Percentiles rank a stretch among this genome's conserved stretches.
Evolutionary conservation across 2,329 filamentous ascomycete genomes (phyloP).

Genomic region (Gyromitra esculenta): DNA sequence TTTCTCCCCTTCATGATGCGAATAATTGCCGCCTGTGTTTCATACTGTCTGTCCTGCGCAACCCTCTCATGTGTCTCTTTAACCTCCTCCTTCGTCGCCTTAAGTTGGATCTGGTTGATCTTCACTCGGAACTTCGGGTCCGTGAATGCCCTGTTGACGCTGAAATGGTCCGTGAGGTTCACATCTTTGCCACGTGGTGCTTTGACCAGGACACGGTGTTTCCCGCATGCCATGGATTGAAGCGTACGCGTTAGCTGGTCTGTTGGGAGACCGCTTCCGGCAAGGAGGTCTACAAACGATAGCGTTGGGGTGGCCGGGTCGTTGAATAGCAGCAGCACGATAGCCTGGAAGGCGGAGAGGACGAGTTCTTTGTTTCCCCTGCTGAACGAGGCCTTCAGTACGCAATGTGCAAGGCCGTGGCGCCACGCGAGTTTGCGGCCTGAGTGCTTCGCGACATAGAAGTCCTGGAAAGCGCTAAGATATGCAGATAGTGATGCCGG

Average conservation of each 20-base stretch:
- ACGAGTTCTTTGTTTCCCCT: constrained; percentile 81
- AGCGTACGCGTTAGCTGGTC: constrained; percentile 90
- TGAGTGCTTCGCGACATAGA: constrained; percentile 89
- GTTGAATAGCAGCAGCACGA: constrained; percentile 92
- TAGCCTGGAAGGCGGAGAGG: constrained; percentile 90
- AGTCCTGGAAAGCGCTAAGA: constrained; percentile 80
- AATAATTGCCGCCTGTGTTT: constrained; percentile 96
- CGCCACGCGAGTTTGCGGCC: constrained; percentile 91
- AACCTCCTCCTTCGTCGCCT: constrained; percentile 95
- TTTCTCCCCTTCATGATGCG: constrained; percentile 93
- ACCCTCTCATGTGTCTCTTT: constrained; percentile 92
- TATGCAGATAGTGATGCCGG: constrained; percentile 79
- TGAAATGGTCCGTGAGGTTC: constrained; percentile 80
- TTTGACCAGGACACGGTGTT: constrained; percentile 83
- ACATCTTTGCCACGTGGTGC: constrained; percentile 86
- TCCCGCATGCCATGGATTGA: constrained; percentile 93
- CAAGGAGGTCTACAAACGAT: constrained; percentile 75
- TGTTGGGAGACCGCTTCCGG: constrained; percentile 71
- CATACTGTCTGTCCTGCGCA: constrained; percentile 87
- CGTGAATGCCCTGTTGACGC: constrained; percentile 78
- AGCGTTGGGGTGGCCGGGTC: constrained; percentile 67
- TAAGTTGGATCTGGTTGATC: constrained; percentile 98
- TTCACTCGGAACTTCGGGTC: constrained; percentile 91
- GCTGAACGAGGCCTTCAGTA: constrained; percentile 81
- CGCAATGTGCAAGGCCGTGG: constrained; percentile 88